Evolutionary conservation across 495 filamentous ascomycete genomes (phyloP).

Genomic region (Hypoxylon trugodes): DNA sequence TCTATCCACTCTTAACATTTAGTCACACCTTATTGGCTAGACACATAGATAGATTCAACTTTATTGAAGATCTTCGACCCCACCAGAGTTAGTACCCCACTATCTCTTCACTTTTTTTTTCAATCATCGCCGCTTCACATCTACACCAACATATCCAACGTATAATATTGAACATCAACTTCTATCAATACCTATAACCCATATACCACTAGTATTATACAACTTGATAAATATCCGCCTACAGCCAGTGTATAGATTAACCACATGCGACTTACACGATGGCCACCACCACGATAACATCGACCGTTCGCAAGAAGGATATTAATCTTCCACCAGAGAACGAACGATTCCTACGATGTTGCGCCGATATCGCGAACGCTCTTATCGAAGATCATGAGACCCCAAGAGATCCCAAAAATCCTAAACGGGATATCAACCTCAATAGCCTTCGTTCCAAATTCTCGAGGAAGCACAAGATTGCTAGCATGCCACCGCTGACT

Average conservation of each 20-base stretch:
- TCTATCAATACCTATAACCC: background rate
- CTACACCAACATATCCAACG: background rate
- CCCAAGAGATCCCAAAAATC: slow-evolving; percentile 71
- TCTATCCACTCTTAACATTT: too few relatives aligned
- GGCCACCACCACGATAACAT: slow-evolving; percentile 53
- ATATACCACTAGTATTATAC: too few relatives aligned
- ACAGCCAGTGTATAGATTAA: too few relatives aligned
- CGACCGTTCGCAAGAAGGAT: slow-evolving; percentile 63
- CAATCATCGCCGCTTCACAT: background rate
- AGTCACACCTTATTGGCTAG: too few relatives aligned
- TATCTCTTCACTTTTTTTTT: slow-evolving; percentile 1
- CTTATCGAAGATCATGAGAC: slow-evolving; percentile 93
- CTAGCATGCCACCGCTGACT: slow-evolving; percentile 86
- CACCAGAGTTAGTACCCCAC: slow-evolving; percentile 17
- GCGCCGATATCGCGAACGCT: slow-evolving; percentile 91
- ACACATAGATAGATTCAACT: too few relatives aligned
- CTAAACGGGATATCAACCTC: slow-evolving; percentile 88
- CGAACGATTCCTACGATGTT: slow-evolving; percentile 90
- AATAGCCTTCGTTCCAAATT: slow-evolving; percentile 88
- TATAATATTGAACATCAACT: background rate
- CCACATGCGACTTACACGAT: slow-evolving; percentile 36
- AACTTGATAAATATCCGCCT: too few relatives aligned
- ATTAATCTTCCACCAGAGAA: slow-evolving; percentile 85
- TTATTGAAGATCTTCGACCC: background rate
- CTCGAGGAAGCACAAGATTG: slow-evolving; percentile 88